Conservation (phyloP, 139 green algal genomes). For the Ettlia oleoabundans region DNA sequence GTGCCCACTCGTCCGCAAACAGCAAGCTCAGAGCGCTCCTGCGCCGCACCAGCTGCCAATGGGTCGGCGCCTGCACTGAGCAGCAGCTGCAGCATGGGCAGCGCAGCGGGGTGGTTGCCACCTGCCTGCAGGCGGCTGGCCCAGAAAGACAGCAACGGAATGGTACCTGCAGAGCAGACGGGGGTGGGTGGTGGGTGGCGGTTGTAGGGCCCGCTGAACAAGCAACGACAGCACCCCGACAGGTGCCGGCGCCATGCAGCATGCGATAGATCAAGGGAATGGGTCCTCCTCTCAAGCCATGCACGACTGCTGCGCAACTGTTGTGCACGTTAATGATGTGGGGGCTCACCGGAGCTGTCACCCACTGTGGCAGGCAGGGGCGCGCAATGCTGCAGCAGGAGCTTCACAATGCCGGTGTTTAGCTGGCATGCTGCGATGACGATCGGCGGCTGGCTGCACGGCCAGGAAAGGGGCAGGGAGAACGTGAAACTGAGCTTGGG, state of each 20-base stretch:
- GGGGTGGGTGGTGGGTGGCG: too few species aligned
- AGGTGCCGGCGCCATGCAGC: too few species aligned
- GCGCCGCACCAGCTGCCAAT: neutral
- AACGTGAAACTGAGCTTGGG: too few species aligned
- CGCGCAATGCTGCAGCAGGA: conserved; percentile 4
- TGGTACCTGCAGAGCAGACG: neutral
- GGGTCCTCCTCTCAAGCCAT: too few species aligned
- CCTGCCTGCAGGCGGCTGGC: neutral
- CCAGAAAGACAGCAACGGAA: conserved; percentile 20
- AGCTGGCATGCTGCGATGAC: conserved; percentile 13
- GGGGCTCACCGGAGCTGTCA: too few species aligned
- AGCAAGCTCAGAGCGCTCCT: too few species aligned
- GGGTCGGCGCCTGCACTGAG: conserved; percentile 1
- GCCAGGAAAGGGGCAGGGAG: too few species aligned
- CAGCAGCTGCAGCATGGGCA: conserved; percentile 22
- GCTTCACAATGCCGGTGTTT: neutral
- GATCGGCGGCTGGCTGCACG: neutral
- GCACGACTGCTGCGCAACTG: too few species aligned
- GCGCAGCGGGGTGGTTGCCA: conserved; percentile 1
- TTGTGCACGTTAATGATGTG: too few species aligned
- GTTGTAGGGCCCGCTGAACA: too few species aligned
- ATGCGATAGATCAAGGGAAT: too few species aligned
- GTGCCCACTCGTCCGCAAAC: neutral
- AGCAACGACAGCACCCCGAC: too few species aligned
- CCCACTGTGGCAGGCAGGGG: neutral